A percentile compares a stretch with the other conserved stretches of the same genome.
phyloP scores from a whole-genome alignment of 495 filamentous ascomycete genomes.

The Penicillium waksmanii region DNA sequence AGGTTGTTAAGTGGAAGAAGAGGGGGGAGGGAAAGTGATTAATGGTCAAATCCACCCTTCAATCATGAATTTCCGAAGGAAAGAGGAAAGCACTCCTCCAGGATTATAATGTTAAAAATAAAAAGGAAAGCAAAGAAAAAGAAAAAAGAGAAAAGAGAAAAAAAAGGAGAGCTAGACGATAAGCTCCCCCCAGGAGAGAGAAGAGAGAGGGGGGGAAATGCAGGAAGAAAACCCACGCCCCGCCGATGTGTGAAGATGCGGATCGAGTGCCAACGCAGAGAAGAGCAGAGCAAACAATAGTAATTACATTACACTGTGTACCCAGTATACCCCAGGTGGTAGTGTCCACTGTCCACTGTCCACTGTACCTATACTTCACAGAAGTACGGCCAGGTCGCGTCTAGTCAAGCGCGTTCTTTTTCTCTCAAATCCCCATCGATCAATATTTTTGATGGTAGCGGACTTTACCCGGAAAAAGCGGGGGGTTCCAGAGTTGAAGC shows the following conservation, averaged over 20 bases:
- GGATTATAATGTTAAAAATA: neutral
- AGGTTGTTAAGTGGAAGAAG: constrained; percentile 8
- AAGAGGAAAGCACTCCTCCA: no score
- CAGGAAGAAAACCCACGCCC: constrained; percentile 3
- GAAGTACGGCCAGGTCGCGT: neutral
- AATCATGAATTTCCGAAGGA: no score
- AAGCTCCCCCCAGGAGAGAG: constrained; percentile 2
- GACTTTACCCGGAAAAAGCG: constrained; percentile 3
- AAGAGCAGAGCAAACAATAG: constrained; percentile 2
- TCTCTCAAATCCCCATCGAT: neutral
- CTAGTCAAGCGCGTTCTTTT: neutral
- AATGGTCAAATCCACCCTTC: neutral
- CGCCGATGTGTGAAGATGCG: constrained; percentile 18
- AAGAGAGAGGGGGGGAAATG: neutral
- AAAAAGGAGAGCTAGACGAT: constrained; percentile 5
- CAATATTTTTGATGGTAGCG: neutral
- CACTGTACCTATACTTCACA: neutral
- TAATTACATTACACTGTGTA: neutral
- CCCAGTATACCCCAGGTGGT: no score
- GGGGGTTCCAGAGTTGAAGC: constrained; percentile 2
- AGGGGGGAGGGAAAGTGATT: neutral
- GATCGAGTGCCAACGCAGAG: constrained; percentile 16
- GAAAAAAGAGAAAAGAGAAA: constrained; percentile 9
- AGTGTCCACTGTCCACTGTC: neutral
- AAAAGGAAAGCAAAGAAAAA: constrained; percentile 8